These are phyloP conservation scores for Fraxinus paxiana DNA, from an alignment of 305 asterid species.

Conservation along the genomic window DNA sequence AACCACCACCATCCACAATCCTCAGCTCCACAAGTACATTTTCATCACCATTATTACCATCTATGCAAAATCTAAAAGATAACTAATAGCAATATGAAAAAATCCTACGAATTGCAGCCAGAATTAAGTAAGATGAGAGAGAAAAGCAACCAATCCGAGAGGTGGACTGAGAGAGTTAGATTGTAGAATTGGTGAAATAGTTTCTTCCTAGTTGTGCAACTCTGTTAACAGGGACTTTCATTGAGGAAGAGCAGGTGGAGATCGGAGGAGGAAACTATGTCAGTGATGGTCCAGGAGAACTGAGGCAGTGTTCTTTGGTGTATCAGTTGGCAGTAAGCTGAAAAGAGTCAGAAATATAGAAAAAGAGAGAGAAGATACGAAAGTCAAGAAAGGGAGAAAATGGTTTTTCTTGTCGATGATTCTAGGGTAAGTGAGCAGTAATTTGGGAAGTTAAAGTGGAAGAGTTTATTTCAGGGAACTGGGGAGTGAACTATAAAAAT, in stretches of 20 bases:
- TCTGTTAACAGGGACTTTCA: neutral
- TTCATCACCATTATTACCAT: neutral
- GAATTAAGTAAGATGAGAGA: neutral
- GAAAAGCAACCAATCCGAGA: neutral
- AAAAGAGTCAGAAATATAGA: neutral
- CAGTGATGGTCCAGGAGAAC: neutral
- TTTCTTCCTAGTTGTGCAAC: neutral
- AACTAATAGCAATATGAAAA: neutral
- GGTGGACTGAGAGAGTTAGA: neutral
- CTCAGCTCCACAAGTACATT: neutral
- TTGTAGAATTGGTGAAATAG: neutral
- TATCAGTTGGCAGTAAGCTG: neutral
- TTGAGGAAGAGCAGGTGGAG: neutral
- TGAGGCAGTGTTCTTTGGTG: neutral
- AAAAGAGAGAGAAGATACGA: neutral
- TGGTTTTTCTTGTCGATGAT: neutral
- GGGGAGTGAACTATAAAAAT: neutral
- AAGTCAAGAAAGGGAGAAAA: neutral
- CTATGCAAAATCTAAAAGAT: neutral
- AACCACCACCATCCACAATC: neutral
- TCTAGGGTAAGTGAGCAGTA: neutral
- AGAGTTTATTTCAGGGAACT: neutral
- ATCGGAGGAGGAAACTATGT: neutral
- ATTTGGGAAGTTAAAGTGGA: neutral
- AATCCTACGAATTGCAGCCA: neutral